Percentiles rank a stretch among this genome's conserved stretches.
phyloP scores from a whole-genome alignment of 2,329 filamentous ascomycete species.

The Trichoderma afroharzianum region DNA sequence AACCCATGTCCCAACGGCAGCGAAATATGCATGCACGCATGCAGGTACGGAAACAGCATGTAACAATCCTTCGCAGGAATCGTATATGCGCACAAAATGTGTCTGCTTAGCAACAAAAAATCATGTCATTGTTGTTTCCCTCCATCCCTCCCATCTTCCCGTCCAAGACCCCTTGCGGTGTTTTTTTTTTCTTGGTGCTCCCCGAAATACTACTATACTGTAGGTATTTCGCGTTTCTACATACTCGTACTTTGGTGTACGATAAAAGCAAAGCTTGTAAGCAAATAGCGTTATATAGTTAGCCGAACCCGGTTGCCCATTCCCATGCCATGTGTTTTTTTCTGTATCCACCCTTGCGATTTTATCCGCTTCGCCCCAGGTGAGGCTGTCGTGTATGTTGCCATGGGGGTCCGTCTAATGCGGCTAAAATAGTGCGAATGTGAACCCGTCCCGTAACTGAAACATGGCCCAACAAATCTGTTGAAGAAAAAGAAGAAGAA shows the following conservation, averaged over 20 bases:
- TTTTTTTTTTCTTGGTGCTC: neutral
- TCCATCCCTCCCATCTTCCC: neutral
- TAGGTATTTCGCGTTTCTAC: neutral
- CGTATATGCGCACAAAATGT: neutral
- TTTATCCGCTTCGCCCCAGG: neutral
- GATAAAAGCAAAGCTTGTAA: neutral
- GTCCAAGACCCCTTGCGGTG: neutral
- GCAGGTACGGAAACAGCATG: conserved; percentile 3
- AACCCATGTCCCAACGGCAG: neutral
- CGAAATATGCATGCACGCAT: neutral
- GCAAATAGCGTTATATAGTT: neutral
- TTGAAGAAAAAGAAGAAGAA: neutral
- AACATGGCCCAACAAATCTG: neutral
- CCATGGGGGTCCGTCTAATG: neutral
- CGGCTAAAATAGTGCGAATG: conserved; percentile 2
- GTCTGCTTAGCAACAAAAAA: neutral
- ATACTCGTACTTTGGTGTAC: neutral
- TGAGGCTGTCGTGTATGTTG: neutral
- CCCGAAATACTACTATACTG: neutral
- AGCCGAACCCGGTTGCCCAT: neutral
- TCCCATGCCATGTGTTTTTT: neutral
- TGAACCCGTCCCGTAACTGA: neutral
- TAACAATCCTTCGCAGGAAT: conserved; percentile 1
- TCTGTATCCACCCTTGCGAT: neutral
- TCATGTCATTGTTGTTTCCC: neutral